A percentile compares a stretch with the other conserved stretches of the same genome.
Evolutionary conservation across 73 alveolate species (phyloP).

Genomic region (Uronychia setigera): DNA sequence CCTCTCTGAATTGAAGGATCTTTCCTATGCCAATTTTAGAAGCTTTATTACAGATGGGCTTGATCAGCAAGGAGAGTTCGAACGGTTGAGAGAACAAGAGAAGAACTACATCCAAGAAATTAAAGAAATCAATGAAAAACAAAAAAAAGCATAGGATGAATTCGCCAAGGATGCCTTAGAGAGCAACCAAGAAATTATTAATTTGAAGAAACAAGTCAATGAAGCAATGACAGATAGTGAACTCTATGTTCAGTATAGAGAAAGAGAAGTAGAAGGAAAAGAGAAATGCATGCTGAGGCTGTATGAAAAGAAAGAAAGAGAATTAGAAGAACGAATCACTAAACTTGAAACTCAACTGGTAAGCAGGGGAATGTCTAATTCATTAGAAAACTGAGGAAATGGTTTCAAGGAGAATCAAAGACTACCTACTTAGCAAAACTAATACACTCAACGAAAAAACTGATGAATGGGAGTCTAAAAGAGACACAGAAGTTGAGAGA

Average conservation of each 20-base stretch:
- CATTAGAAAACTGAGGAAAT: slow-evolving; percentile 42
- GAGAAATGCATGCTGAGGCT: slow-evolving; percentile 44
- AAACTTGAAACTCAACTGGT: slow-evolving; percentile 35
- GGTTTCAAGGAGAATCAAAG: slow-evolving; percentile 51
- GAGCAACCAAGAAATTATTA: slow-evolving; percentile 56
- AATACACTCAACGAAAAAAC: slow-evolving; percentile 20
- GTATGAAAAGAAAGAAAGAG: slow-evolving; percentile 42
- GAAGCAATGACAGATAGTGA: slow-evolving; percentile 67
- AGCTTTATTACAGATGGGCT: slow-evolving; percentile 51
- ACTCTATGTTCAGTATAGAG: slow-evolving; percentile 55
- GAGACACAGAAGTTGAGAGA: slow-evolving; percentile 42
- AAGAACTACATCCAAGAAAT: slow-evolving; percentile 57
- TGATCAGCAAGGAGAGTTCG: slow-evolving; percentile 62
- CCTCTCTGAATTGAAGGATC: slow-evolving; percentile 50
- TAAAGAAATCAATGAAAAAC: slow-evolving; percentile 57
- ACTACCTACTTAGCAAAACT: slow-evolving; percentile 44
- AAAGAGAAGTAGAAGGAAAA: slow-evolving; percentile 61
- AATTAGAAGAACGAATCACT: slow-evolving; percentile 50
- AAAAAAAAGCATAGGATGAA: slow-evolving; percentile 66
- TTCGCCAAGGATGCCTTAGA: slow-evolving; percentile 67
- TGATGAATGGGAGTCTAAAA: slow-evolving; percentile 55
- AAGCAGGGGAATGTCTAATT: neutral
- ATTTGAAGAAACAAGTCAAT: slow-evolving; percentile 59
- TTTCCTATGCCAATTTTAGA: slow-evolving; percentile 57
- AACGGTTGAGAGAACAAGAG: slow-evolving; percentile 58